A percentile compares a stretch with the other conserved stretches of the same genome.
These are phyloP conservation scores for Kodamaea jinghongensis DNA, from an alignment of 805 yeast genomes.

Conservation along the genomic window DNA sequence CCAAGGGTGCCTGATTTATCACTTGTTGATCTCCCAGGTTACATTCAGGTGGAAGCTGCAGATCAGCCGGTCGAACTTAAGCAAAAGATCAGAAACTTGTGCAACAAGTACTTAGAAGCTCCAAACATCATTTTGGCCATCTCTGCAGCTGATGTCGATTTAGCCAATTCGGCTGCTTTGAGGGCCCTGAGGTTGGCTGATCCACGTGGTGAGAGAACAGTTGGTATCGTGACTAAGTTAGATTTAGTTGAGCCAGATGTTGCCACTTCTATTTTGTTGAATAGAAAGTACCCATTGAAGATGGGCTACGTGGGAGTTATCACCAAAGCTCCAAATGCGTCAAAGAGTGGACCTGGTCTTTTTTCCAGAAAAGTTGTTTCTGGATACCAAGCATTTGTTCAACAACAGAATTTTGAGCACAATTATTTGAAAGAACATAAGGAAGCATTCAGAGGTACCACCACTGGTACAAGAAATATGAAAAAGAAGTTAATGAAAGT, in stretches of 20 bases:
- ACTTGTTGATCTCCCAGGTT: constrained; percentile 94
- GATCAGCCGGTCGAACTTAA: constrained; percentile 90
- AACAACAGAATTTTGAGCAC: constrained; percentile 59
- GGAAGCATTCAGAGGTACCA: constrained; percentile 57
- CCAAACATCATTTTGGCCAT: constrained; percentile 96
- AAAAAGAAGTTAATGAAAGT: constrained; percentile 82
- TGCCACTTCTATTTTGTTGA: constrained; percentile 67
- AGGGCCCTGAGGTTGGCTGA: constrained; percentile 87
- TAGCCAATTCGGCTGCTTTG: constrained; percentile 93
- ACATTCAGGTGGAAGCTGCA: constrained; percentile 93
- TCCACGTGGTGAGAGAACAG: constrained; percentile 92
- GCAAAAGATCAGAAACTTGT: constrained; percentile 70
- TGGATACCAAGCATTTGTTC: constrained; percentile 60
- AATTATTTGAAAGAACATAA: constrained; percentile 63
- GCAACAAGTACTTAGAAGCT: constrained; percentile 80
- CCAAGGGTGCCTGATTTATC: constrained; percentile 88
- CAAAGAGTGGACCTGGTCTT: constrained; percentile 25
- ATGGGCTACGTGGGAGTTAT: constrained; percentile 99
- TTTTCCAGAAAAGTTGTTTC: constrained; percentile 46
- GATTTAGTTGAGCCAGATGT: constrained; percentile 79
- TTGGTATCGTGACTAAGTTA: constrained; percentile 92
- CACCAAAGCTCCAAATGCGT: constrained; percentile 64
- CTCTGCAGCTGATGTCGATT: constrained; percentile 96
- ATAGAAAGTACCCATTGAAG: constrained; percentile 80
- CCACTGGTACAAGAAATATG: constrained; percentile 71